Base-by-base conservation (phyloP, 2,329 filamentous ascomycete species). In the Gyromitra esculenta region DNA sequence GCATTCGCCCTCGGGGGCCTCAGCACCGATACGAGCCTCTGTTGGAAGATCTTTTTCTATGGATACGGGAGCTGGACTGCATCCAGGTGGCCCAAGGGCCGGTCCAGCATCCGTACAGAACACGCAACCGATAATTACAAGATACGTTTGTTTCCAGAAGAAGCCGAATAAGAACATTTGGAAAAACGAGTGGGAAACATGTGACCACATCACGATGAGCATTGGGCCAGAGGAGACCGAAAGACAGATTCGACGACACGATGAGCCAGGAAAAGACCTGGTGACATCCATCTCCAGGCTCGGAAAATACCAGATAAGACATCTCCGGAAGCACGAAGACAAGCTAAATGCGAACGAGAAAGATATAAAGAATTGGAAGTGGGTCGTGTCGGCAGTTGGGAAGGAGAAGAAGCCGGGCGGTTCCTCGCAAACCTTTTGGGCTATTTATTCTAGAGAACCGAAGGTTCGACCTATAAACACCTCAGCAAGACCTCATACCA, bases 221-320 rank as follows among this genome's bases (percentile, higher is more conserved):
- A 71, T 79, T 65, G 72, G 65, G 11, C 78, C 78, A 18, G 78
- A 77, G 15, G 78, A 76, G 65, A 65, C 77, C 4, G 68, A 79
- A 41, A 76, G 57, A 43, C 77, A 78, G 54, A 77, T 79, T 43
- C 70, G 78, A 54, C 54, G 69, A 41, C 78, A 79, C 39, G 73
- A 78, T 25, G 62, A 73, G 3, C 73, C 76, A 52, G 76, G 78
- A 15, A 78, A 74, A 35, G 78, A 78, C 41, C 66, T 79, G 18
- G 15, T 59, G 6, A 43, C 67, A 9, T 66, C 57, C 41, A 68
- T 79, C 39, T 68, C 60, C 5, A 74, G 41, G 41, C 63, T 79
- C 50, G 76, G 76, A n/a, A 67, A 69, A 13, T 78, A 78, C 37
- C 78, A 77, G 7, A 77, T 71, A 21, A 39, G 69, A 59, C 78